Evolutionary conservation across 306 rosid genomes (phyloP), one percentile per base, ranked within the genome.

Genomic region (Luffa aegyptiaca): DNA sequence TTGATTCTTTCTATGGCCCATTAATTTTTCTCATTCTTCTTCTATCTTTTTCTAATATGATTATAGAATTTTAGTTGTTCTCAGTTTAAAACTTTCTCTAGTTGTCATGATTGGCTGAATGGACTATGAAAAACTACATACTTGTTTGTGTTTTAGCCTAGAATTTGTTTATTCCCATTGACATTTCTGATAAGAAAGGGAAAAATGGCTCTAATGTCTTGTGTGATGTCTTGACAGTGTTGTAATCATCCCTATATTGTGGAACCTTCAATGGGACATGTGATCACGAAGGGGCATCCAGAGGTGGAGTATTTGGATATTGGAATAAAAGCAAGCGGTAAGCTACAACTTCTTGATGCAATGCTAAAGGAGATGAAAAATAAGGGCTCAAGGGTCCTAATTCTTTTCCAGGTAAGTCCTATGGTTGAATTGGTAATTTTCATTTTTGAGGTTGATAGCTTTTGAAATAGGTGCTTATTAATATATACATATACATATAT

Each of bases 321-420:
- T 84, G 99, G 86, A 69, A 82, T 90, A 83, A 85, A 91, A 88
- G 93, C 96, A 81, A 89, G 97, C 74, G 97, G 96, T 75, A 95
- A 95, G 90, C 88, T 95, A 82, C 96, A 85, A 82, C 87, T 92
- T 85, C 99, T 95, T 81, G 97, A 91, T 85, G 82, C 84, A 84
- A 89, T 95, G 97, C 96, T 95, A 75, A 76, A 11, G 82, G 96
- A 93, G 87, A 86, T 93, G 80, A 89, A 81, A 75, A 86, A 88
- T 55, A 86, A 63, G 79, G 87, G 87, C 66, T 81, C 87, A 55
- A 86, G 97, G 83, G 94, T 69, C 41, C 87, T 95, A 6, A 61
- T 95, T 79, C 93, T 95, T 82, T 91, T 88, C 80, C 95, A 92
- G 97, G 98, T 92, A 89, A 61, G 10, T 9, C 37, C 48, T 63